Evolutionary conservation across 1,139 yeast genomes (phyloP), one percentile per base, ranked within the genome.

Genomic region (Hemisphaericaspora xylofermentans): DNA sequence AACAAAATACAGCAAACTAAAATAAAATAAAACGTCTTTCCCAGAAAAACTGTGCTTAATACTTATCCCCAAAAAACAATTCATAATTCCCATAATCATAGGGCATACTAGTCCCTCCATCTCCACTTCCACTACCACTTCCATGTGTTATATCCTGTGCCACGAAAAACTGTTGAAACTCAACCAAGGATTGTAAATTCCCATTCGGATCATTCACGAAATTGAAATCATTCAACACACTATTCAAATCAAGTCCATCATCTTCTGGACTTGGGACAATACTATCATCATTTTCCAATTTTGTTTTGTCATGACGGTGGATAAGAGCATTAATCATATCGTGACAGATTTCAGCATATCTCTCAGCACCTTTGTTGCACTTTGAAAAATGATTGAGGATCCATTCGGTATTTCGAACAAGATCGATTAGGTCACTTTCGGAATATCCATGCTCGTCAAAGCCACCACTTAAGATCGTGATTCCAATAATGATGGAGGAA

Each of bases 91-190:
- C 48, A 38, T 43, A 48, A 38, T 50, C 51, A 44, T 44, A 48
- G 10, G 53, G 53, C 44, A 48, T 40, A 10, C 42, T 27, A 14
- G 39, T 35, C 16, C 29, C n/a, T n/a, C n/a, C 29, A 18, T 28
- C 22, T 8, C 12, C 28, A 16, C 17, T 33, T 19, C 36, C 30
- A 2, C 26, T 21, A 9, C 39, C 39, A 33, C 19, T 24, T 31
- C 27, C 41, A 3, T 53, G 51, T 15, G 54, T 51, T 13, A 50
- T 47, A 12, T 56, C 56, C 33, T 50, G 54, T 12, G 51, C 45
- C 2, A 57, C 57, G 41, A 60, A 60, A 24, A 46, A 50, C 30
- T 49, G 47, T 42, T 56, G 63, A 42, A 60, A 60, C 35, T 50
- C 51, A 27, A 50, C 42, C 39, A 56, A 45, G 10, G 44, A 42